phyloP scores from a whole-genome alignment of 192 early-diverging fungal genomes.

The Backusella mclennaniae region DNA sequence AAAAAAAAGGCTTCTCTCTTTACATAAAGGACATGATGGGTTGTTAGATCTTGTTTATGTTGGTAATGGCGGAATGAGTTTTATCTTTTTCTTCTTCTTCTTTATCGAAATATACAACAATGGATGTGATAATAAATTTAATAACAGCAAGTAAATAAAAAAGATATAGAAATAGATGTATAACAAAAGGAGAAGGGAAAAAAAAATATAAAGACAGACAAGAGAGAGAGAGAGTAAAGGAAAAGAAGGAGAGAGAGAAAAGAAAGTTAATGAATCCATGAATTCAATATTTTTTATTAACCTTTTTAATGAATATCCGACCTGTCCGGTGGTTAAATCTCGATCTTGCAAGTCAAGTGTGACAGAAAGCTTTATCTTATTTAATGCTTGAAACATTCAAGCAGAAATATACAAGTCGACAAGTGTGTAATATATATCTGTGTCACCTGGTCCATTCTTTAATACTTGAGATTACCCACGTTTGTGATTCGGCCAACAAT shows the following conservation, averaged over 20 bases:
- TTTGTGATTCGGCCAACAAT: conserved; percentile 14
- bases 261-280: background rate
- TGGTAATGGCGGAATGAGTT: background rate
- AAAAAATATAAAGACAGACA: background rate
- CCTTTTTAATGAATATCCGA: conserved; percentile 7
- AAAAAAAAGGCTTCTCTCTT: background rate
- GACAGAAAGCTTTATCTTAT: background rate
- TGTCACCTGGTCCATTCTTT: conserved; percentile 13
- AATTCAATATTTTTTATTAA: conserved; percentile 3
- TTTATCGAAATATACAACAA: background rate
- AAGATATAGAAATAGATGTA: background rate
- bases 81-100: background rate
- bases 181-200: background rate
- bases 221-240: background rate
- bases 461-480: conserved; percentile 4
- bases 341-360: conserved; percentile 10
- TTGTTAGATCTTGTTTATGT: background rate
- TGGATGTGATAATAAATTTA: background rate
- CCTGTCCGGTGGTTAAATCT: conserved; percentile 15
- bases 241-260: background rate
- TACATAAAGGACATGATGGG: conserved; percentile 8
- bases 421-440: background rate
- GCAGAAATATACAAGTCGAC: background rate
- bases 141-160: background rate
- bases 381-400: conserved; percentile 6